Evolutionary conservation across 179 eudicot genomes (phyloP).

Genomic region (Beta corolliflora): DNA sequence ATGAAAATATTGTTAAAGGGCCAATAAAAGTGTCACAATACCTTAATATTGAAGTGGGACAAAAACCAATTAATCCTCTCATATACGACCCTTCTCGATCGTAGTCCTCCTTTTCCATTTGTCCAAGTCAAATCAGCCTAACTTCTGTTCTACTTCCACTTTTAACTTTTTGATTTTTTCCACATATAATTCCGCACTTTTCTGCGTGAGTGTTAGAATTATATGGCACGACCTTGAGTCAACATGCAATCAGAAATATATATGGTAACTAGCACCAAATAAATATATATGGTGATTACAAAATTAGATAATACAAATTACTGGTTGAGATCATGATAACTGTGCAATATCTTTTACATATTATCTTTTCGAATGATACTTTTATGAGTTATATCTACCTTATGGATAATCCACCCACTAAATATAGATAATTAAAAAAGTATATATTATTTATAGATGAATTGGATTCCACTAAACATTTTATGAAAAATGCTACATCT

Average conservation of each 20-base stretch:
- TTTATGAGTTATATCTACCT: too few relatives aligned
- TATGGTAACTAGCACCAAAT: too few relatives aligned
- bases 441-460: too few relatives aligned
- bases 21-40: neutral
- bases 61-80: neutral
- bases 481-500: too few relatives aligned
- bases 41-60: neutral
- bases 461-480: too few relatives aligned
- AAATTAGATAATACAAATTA: too few relatives aligned
- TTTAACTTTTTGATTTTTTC: neutral
- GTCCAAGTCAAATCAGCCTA: neutral
- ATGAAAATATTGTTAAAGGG: neutral
- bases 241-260: neutral
- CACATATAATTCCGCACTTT: neutral
- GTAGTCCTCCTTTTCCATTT: neutral
- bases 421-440: too few relatives aligned
- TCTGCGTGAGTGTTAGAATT: neutral
- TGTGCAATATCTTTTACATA: too few relatives aligned
- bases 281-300: too few relatives aligned
- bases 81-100: neutral
- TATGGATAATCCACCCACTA: too few relatives aligned
- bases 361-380: too few relatives aligned
- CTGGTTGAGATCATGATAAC: too few relatives aligned
- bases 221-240: constrained; percentile 4
- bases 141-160: constrained; percentile 1